These are phyloP conservation scores for Annulohypoxylon moriforme DNA, from an alignment of 495 filamentous ascomycete species.

Conservation along the genomic window DNA sequence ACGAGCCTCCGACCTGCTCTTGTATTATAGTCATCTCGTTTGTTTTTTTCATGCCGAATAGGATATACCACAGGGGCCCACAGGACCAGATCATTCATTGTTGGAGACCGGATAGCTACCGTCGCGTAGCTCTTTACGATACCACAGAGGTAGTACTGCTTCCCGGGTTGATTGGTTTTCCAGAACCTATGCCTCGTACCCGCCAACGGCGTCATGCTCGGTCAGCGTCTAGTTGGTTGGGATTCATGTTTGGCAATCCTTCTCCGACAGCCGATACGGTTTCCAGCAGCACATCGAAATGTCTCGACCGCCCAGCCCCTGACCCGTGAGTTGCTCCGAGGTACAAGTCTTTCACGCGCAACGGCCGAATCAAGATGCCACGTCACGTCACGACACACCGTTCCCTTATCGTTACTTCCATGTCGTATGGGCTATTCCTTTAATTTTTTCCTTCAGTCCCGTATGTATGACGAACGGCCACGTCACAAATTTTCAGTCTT, in stretches of 20 bases:
- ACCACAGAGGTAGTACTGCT: constrained; percentile 14
- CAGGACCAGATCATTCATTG: constrained; percentile 25
- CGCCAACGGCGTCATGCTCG: neutral
- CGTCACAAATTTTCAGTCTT: constrained; percentile 22
- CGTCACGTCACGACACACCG: constrained; percentile 31
- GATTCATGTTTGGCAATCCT: neutral
- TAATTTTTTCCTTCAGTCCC: constrained; percentile 21
- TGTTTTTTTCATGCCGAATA: constrained; percentile 30
- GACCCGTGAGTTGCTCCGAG: constrained; percentile 3
- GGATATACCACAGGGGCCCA: constrained; percentile 37
- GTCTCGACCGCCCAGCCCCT: constrained; percentile 1
- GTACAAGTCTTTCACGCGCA: constrained; percentile 29
- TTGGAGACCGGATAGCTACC: constrained; percentile 12
- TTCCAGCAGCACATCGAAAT: neutral
- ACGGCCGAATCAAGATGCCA: constrained; percentile 36
- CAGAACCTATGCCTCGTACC: constrained; percentile 2
- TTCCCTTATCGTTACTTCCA: constrained; percentile 25
- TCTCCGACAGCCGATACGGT: constrained; percentile 6
- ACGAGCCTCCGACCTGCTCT: constrained; percentile 38
- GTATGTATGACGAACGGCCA: constrained; percentile 32
- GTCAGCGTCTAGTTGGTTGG: neutral
- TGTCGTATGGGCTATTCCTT: constrained; percentile 24
- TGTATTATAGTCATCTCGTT: constrained; percentile 35
- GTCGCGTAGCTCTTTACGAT: constrained; percentile 17
- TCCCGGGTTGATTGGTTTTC: constrained; percentile 4